These are phyloP conservation scores for Reutealis trisperma DNA, from an alignment of 345 rosid species.

Conservation along the genomic window DNA sequence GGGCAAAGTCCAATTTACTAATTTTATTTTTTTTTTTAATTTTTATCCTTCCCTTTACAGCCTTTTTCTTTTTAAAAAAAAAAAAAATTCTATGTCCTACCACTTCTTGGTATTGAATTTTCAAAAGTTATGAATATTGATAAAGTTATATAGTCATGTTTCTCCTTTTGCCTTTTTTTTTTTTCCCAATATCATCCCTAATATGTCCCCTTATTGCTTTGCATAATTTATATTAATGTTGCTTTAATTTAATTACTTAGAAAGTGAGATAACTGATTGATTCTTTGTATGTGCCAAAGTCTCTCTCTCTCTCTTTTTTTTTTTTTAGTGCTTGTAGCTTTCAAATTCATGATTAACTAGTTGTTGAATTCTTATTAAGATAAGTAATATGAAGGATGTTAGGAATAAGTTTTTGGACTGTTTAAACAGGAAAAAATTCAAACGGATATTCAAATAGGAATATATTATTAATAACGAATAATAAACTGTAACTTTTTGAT, in stretches of 20 bases:
- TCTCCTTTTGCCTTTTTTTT: constrained; percentile 15
- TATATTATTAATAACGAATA: too few relatives aligned
- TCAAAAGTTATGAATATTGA: constrained; percentile 22
- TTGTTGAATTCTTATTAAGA: too few relatives aligned
- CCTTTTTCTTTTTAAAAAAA: not conserved
- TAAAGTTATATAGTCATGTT: constrained; percentile 17
- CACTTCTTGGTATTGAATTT: constrained; percentile 22
- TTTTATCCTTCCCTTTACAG: not conserved
- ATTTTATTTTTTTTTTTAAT: too few relatives aligned
- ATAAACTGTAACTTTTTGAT: too few relatives aligned
- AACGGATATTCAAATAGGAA: too few relatives aligned
- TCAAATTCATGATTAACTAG: too few relatives aligned
- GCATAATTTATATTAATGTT: not conserved
- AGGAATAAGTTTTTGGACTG: too few relatives aligned
- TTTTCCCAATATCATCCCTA: constrained; percentile 9
- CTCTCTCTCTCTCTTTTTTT: too few relatives aligned
- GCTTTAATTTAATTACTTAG: constrained; percentile 18
- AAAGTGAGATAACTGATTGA: not conserved
- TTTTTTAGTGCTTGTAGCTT: not conserved
- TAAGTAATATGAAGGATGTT: too few relatives aligned
- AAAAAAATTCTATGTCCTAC: constrained; percentile 5
- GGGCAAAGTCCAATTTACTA: constrained; percentile 22
- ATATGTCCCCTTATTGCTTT: not conserved
- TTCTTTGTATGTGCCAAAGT: too few relatives aligned
- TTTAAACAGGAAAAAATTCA: too few relatives aligned